phyloP scores from a whole-genome alignment of 2,329 filamentous ascomycete genomes.

The Tolypocladium ophioglossoides region DNA sequence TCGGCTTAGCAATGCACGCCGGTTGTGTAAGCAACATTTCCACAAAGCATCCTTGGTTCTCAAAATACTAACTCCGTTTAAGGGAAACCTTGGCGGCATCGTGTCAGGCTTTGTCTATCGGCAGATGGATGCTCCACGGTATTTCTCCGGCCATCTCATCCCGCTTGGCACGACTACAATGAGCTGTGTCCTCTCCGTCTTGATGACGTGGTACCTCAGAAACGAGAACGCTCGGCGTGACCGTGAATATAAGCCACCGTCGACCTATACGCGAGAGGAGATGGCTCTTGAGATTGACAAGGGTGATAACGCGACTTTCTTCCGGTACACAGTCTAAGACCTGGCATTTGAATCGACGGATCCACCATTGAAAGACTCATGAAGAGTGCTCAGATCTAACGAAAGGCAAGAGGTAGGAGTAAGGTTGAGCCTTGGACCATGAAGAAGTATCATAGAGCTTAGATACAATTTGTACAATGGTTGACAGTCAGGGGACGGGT shows the following conservation, averaged over 20 bases:
- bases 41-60: neutral
- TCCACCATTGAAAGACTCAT: neutral
- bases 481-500: too few relatives aligned
- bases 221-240: neutral
- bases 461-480: too few relatives aligned
- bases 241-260: neutral
- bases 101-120: neutral
- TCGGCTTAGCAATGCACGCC: constrained; percentile 31
- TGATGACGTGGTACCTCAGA: neutral
- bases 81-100: neutral
- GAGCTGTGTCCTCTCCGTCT: neutral
- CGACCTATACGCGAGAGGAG: neutral
- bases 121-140: neutral
- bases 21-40: neutral
- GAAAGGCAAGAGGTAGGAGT: neutral
- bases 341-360: neutral
- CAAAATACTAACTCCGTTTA: neutral
- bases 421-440: neutral
- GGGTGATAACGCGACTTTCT: neutral
- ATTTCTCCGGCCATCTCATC: neutral
- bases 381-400: too few relatives aligned
- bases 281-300: neutral
- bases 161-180: neutral
- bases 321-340: neutral
- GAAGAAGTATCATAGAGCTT: neutral